Conservation (phyloP, 1,284 basidiomycete genomes). For the Trichosporon faecale region DNA sequence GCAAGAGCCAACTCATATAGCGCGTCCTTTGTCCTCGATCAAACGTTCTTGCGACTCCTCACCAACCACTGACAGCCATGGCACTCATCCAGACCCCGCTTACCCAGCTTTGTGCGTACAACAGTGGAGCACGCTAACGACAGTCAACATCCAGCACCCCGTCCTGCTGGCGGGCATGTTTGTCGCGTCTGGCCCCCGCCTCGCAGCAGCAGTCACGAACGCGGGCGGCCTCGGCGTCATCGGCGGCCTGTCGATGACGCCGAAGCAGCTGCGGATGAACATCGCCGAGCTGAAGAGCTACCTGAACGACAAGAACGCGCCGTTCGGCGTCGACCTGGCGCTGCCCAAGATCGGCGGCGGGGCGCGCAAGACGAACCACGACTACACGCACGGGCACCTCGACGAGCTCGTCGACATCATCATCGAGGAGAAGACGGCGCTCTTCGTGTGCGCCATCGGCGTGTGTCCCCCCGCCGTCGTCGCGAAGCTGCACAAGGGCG, state of each 20-base stretch:
- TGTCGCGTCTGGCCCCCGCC: conserved; percentile 77
- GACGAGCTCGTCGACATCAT: conserved; percentile 75
- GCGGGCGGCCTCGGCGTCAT: conserved; percentile 84
- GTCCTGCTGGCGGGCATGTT: conserved; percentile 81
- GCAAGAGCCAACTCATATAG: neutral
- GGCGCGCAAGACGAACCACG: conserved; percentile 74
- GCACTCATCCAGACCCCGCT: conserved; percentile 17
- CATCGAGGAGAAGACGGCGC: conserved; percentile 73
- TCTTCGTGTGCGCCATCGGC: conserved; percentile 79
- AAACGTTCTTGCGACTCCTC: neutral
- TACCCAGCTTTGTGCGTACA: conserved; percentile 16
- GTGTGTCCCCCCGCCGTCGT: conserved; percentile 74
- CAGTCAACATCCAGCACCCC: conserved; percentile 76
- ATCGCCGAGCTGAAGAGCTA: conserved; percentile 69
- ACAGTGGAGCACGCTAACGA: neutral
- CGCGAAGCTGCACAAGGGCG: conserved; percentile 72
- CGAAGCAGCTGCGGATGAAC: conserved; percentile 55
- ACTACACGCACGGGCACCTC: conserved; percentile 65
- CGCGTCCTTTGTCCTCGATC: neutral
- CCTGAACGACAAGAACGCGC: conserved; percentile 57
- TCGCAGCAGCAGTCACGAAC: conserved; percentile 70
- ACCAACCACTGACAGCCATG: conserved; percentile 6
- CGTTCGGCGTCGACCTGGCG: conserved; percentile 83
- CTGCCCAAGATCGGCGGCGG: conserved; percentile 75
- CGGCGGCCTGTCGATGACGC: conserved; percentile 58